Evolutionary conservation across 805 yeast genomes (phyloP), one percentile per base, ranked within the genome.

Genomic region (Metschnikowia lochheadii): DNA sequence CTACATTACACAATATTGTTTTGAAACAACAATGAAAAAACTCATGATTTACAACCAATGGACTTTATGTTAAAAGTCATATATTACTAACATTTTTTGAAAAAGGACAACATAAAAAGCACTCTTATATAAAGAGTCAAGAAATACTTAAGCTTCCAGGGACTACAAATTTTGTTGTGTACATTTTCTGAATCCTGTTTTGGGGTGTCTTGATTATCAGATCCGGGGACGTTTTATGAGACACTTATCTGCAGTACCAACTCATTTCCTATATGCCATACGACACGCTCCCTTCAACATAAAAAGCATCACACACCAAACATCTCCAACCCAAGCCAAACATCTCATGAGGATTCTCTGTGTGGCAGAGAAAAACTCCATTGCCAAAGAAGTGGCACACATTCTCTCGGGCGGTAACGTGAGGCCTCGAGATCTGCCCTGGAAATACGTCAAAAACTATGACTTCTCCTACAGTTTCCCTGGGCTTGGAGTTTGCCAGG

Each of bases 361-460:
- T 69, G 97, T 94, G 50, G 99, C 99, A 2, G 99, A 94, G 70
- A 94, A 94, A 69, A 95, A 95, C 50, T 88, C 97, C 1, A 94
- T 94, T 44, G 95, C 97, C 3, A 89, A 85, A 64, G 85, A 89
- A 11, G 90, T 94, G 11, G 79, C 95, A 0, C 65, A 68, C 36
- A 84, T 85, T 1, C 77, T 94, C 2, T 83, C 94, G 15, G 96
- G 96, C 6, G 95, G 96, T 0, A 62, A 77, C 4, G 68, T 74
- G 14, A 61, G 65, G 4, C 61, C 77, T 15, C 70, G 86, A 33
- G 68, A 75, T 46, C 73, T 89, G 2, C 62, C 67, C 1, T 78
- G 78, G 61, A 83, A 80, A 57, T 90, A 75, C 67, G 83, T 86
- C 56, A 83, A 82, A 63, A 92, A 91, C 75, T 90, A 87, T 65